Conservation (phyloP, 768 basidiomycete species). For the Amanita inopinata region DNA sequence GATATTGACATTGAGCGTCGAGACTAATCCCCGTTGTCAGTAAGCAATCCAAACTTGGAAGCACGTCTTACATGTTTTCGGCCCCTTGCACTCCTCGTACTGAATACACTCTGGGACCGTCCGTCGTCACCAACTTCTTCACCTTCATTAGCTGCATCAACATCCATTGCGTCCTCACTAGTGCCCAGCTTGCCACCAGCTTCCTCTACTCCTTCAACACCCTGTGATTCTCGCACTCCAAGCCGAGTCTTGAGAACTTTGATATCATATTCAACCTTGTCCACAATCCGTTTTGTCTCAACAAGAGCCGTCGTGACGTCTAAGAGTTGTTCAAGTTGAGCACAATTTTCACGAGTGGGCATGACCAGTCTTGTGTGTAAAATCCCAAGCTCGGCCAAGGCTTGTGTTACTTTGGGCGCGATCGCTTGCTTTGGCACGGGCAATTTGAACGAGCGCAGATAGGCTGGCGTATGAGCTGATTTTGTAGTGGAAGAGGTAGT, state of each 20-base stretch:
- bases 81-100: slow-evolving; percentile 42
- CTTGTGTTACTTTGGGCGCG: slow-evolving; percentile 66
- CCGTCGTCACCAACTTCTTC: slow-evolving; percentile 38
- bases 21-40: slow-evolving; percentile 22
- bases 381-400: slow-evolving; percentile 70
- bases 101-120: slow-evolving; percentile 58
- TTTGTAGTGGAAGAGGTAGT: slow-evolving; percentile 53
- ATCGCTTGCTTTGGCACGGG: slow-evolving; percentile 68
- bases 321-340: slow-evolving; percentile 63
- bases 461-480: slow-evolving; percentile 67
- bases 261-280: slow-evolving; percentile 82
- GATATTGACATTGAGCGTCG: slow-evolving; percentile 67
- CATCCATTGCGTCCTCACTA: slow-evolving; percentile 35
- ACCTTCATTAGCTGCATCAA: slow-evolving; percentile 33
- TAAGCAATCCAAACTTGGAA: background rate
- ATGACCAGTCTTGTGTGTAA: slow-evolving; percentile 74
- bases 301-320: slow-evolving; percentile 65
- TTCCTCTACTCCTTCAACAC: slow-evolving; percentile 22
- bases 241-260: slow-evolving; percentile 56
- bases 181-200: slow-evolving; percentile 27
- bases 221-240: slow-evolving; percentile 39
- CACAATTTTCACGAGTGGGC: slow-evolving; percentile 82
- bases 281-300: slow-evolving; percentile 84
- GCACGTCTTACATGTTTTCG: slow-evolving; percentile 47
- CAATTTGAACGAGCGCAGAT: slow-evolving; percentile 81